Base-by-base conservation (phyloP, 2,329 filamentous ascomycete species). In the Aspergillus intermedius region DNA sequence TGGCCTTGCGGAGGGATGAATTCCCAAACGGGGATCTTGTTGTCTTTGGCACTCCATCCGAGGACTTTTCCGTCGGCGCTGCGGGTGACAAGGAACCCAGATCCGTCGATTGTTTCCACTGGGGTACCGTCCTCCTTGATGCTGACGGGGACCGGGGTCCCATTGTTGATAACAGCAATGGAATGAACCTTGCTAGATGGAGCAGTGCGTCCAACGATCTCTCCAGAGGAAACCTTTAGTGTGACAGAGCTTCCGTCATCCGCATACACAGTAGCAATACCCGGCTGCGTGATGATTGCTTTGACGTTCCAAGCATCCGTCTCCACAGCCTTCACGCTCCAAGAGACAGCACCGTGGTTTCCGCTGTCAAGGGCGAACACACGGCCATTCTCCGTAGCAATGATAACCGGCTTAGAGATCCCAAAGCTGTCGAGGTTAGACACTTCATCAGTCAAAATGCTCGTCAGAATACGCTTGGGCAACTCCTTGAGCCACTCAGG, bases 371-470 rank as follows among this genome's bases (percentile, higher is more conserved):
- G 74, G 3, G 85, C 88, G 56, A 91, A 86, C 15, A 97, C 72
- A 55, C 87, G 84, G 12, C 91, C 91, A 49, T 83, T 84, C 47
- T 81, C 78, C 2, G 91, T 95, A 5, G 86, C 90, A 45, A 95
- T 74, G 49, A 96, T 76, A 5, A 91, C 80, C 28, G 91, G 74
- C 69, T 95, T 95, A 66, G 88, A 85, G 69, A 96, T 91, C 4
- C 91, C 91, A 66, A 97, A 97, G 35, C 77, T 81, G 42, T 67
- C 62, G 15, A 72, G 53, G 13, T 76, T 71, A 7, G 78, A 75
- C 0, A 79, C 79, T 28, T 82, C 81, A 22, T 70, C 70, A 5
- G 70, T 58, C 7, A 84, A 63, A 13, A 88, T 74, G 54, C 81
- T 84, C 52, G 79, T 79, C 2, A 90, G 60, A 12, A 96, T 70